phyloP scores from a whole-genome alignment of 495 filamentous ascomycete species.

The Neurospora tetraspora region DNA sequence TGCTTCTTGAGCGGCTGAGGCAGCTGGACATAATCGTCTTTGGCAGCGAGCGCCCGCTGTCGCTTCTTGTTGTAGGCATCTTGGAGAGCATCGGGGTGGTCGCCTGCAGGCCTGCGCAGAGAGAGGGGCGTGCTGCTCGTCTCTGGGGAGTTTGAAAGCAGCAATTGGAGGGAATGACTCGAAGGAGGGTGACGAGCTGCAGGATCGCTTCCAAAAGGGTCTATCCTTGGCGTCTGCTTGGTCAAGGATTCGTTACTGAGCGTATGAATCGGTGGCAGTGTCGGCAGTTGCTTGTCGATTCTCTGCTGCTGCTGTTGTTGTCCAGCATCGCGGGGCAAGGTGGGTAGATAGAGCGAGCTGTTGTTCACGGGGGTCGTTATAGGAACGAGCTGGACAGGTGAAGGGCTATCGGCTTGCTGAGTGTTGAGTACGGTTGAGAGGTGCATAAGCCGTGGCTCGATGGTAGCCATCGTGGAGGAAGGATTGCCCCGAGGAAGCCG shows the following conservation, averaged over 20 bases:
- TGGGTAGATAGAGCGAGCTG: slow-evolving; percentile 27
- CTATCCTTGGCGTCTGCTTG: slow-evolving; percentile 5
- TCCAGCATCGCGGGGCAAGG: slow-evolving; percentile 35
- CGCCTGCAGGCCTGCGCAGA: slow-evolving; percentile 36
- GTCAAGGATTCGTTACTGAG: slow-evolving; percentile 17
- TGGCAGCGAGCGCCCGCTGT: slow-evolving; percentile 26
- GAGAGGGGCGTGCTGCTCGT: slow-evolving; percentile 29
- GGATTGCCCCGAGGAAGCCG: slow-evolving; percentile 11
- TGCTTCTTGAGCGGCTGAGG: slow-evolving; percentile 49
- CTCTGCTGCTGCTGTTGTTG: slow-evolving; percentile 14
- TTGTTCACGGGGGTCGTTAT: slow-evolving; percentile 18
- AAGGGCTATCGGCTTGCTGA: slow-evolving; percentile 31
- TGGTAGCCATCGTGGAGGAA: slow-evolving; percentile 42
- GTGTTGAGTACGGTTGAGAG: slow-evolving; percentile 36
- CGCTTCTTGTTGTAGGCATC: slow-evolving; percentile 38
- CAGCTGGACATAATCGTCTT: slow-evolving; percentile 46
- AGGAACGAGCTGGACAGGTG: slow-evolving; percentile 33
- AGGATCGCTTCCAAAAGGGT: slow-evolving; percentile 7
- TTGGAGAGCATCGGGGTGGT: slow-evolving; percentile 22
- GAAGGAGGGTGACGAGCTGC: slow-evolving; percentile 7
- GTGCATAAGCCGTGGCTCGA: slow-evolving; percentile 49
- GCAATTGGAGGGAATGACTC: slow-evolving; percentile 16
- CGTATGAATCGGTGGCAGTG: slow-evolving; percentile 26
- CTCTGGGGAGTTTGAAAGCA: slow-evolving; percentile 19
- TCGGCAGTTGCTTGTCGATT: slow-evolving; percentile 23